Conservation (phyloP, 805 yeast genomes). For the Candida arabinofermentans region DNA sequence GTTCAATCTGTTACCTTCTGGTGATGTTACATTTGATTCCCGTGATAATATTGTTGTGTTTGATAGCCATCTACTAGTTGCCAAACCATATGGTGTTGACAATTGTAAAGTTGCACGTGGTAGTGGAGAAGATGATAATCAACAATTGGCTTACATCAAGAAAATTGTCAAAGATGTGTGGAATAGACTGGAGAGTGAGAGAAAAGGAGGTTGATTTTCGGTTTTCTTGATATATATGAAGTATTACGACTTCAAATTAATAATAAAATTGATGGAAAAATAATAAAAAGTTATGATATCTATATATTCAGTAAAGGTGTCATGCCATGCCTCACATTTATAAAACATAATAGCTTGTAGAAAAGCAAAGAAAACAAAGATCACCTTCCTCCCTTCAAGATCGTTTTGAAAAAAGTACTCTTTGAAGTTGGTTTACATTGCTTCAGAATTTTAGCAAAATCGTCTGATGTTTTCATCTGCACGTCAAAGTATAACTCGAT, state of each 20-base stretch:
- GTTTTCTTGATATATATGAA: no score
- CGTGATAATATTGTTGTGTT: constrained; percentile 35
- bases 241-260: no score
- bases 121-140: constrained; percentile 21
- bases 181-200: constrained; percentile 38
- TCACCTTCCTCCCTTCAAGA: background rate
- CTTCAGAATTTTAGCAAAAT: background rate
- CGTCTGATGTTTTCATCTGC: background rate
- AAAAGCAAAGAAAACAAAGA: no score
- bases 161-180: constrained; percentile 50
- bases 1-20: constrained; percentile 27
- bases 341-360: no score
- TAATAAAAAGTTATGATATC: background rate
- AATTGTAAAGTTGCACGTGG: constrained; percentile 25
- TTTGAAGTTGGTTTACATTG: background rate
- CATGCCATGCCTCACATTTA: no score
- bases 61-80: constrained; percentile 33
- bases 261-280: background rate
- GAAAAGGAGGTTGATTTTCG: constrained; percentile 48
- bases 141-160: constrained; percentile 33
- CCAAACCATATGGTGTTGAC: constrained; percentile 37
- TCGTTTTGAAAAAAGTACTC: background rate
- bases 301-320: no score
- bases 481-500: constrained; percentile 25
- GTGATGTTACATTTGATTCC: constrained; percentile 31